Evolutionary conservation across 148 eudicot genomes (phyloP), one percentile per base, ranked within the genome.

Genomic region (Cornus controversa): DNA sequence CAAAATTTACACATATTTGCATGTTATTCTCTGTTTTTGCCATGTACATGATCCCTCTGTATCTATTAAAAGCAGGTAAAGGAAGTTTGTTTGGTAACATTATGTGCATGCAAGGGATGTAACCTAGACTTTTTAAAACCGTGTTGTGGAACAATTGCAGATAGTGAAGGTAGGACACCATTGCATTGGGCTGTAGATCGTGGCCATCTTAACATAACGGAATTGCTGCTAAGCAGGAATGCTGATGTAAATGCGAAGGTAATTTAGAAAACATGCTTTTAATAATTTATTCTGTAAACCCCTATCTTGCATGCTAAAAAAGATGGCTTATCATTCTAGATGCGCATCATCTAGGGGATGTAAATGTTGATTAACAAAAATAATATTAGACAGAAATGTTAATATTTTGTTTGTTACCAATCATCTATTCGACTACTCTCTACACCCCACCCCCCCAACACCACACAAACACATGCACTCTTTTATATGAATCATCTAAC

Each of bases 111-210:
- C 64, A 18, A 18, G 64, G 5, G 22, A 4, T 14, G 22, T n/a
- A 22, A 60, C 27, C 64, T 40, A 7, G 15, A 4, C 16, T 6
- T 25, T 34, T 54, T 16, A 22, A 65, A 9, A 10, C 57, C 11
- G 29, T 45, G 73, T 78, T 70, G 23, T 37, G 69, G 24, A 69
- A 31, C 28, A 65, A 28, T 75, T 78, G 82, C 91, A 96, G 99
- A 96, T 83, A 93, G 98, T 79, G 99, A 93, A 86, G 99, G 99
- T 20, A 90, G 98, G 63, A 93, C 97, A 42, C 88, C 99, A 15
- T 82, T 96, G 87, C 99, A 96, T 77, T 96, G 99, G 99, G 99
- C 99, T 68, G 99, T 93, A 47, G 99, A 96, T 84, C 89, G 97
- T 36, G 99, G 98, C 76, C 97, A 96, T 78, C 82, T 90, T 53